Percentiles rank a stretch among this genome's conserved stretches.
phyloP scores from a whole-genome alignment of 106 monocot species.

The Iris macrosiphon region DNA sequence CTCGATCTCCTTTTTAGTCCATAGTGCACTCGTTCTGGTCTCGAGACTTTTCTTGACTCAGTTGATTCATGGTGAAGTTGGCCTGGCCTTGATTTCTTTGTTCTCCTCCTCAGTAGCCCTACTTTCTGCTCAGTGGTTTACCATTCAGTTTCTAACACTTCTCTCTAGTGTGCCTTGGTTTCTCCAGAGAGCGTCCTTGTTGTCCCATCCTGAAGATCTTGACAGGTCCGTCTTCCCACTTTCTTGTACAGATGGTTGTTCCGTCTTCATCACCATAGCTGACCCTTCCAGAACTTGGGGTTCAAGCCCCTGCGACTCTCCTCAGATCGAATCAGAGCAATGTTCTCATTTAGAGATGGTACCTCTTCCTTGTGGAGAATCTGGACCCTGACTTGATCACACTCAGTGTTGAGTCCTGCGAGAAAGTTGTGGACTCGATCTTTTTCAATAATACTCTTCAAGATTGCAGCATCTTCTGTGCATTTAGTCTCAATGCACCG shows the following conservation, averaged over 20 bases:
- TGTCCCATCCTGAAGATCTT: background rate
- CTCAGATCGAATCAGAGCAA: background rate
- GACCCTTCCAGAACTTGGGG: background rate
- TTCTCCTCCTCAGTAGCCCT: background rate
- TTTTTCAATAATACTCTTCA: constrained; percentile 5
- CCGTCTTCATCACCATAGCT: background rate
- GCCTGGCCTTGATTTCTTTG: background rate
- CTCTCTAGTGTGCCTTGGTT: constrained; percentile 6
- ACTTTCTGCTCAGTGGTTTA: constrained; percentile 5
- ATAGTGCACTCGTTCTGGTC: background rate
- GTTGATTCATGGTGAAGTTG: background rate
- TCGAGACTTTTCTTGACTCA: background rate
- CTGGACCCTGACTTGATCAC: constrained; percentile 2
- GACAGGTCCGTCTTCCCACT: background rate
- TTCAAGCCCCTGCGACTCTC: constrained; percentile 4
- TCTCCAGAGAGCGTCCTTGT: background rate
- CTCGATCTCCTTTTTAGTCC: background rate
- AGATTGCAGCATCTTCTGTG: constrained; percentile 1
- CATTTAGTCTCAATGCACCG: constrained; percentile 5
- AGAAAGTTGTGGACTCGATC: background rate
- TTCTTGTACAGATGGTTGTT: background rate
- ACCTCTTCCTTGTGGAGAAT: background rate
- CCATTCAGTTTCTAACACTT: constrained; percentile 8
- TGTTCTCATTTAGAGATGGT: background rate
- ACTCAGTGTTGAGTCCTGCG: background rate